Conservation (phyloP, 1,284 basidiomycete species). For the Ganoderma lucidum region DNA sequence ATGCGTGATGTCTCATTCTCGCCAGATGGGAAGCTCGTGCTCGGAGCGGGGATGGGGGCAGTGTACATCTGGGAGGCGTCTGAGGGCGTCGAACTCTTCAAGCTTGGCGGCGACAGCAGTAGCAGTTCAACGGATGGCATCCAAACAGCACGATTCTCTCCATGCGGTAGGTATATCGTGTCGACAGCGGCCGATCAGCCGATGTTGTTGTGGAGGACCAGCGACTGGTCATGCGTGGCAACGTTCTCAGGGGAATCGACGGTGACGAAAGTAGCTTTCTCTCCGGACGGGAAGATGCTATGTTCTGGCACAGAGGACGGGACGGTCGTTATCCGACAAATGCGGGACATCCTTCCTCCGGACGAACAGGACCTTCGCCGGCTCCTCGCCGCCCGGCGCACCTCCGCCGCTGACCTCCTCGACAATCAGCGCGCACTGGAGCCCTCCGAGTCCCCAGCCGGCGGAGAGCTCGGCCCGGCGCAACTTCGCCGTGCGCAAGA, state of each 20-base stretch:
- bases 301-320: background rate
- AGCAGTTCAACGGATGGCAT: background rate
- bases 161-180: constrained; percentile 1
- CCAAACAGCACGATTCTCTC: background rate
- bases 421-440: no score
- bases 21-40: constrained; percentile 1
- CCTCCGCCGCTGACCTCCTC: no score
- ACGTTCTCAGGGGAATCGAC: background rate
- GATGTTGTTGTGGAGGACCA: background rate
- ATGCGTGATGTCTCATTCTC: background rate
- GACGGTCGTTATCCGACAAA: background rate
- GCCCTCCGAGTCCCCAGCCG: no score
- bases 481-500: no score
- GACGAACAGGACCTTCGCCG: background rate
- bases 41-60: no score
- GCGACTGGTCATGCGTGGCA: background rate
- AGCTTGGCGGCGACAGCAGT: background rate
- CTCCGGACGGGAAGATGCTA: background rate
- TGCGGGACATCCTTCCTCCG: background rate
- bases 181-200: background rate
- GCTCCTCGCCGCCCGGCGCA: no score
- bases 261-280: background rate
- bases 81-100: background rate
- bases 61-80: background rate
- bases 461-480: no score